Evolutionary conservation across 1,284 basidiomycete species (phyloP), one percentile per base, ranked within the genome.

Genomic region (Ustilago shanxiensis): DNA sequence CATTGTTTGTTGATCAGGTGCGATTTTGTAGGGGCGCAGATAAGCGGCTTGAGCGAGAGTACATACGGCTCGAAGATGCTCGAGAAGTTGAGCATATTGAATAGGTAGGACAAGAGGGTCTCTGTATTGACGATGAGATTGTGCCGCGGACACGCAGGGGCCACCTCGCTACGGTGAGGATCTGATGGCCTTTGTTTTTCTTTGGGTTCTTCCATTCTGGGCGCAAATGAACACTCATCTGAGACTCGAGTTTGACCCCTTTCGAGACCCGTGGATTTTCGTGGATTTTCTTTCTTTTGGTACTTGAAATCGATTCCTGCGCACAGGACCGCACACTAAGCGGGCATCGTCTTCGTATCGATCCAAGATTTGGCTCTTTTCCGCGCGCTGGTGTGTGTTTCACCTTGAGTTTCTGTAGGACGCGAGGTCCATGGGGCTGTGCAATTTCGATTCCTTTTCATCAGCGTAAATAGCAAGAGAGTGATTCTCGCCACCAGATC

Each of bases 191-290:
- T 60, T 28, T 47, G 26, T 52, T 20, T 16, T 37, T 20, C 35
- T 37, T 37, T 33, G 5, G 31, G 7, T 28, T 58, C 50, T 62
- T 62, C 56, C 45, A 20, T 33, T 14, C 29, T 35, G 16, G 55
- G 55, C 55, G 26, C 55, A 20, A 16, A 29, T 22, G 41, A 11
- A n/a, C 58, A 67, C 28, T 58, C 54, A 47, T 45, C 60, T 58
- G 59, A 62, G 18, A 61, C 55, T 26, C 47, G 24, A 49, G 47
- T 20, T 44, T 44, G 18, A n/a, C 18, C 37, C 37, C 37, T 20
- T n/a, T n/a, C 20, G n/a, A 44, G 66, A 55, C 60, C 60, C 60
- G 66, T 63, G 60, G 60, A 61, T 67, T 31, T 67, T 61, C 65
- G 57, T 59, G 47, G 26, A 49, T 49, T 49, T 44, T 44, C 41